Evolutionary conservation across 1,284 basidiomycete genomes (phyloP).

Genomic region (Ustilago nuda): DNA sequence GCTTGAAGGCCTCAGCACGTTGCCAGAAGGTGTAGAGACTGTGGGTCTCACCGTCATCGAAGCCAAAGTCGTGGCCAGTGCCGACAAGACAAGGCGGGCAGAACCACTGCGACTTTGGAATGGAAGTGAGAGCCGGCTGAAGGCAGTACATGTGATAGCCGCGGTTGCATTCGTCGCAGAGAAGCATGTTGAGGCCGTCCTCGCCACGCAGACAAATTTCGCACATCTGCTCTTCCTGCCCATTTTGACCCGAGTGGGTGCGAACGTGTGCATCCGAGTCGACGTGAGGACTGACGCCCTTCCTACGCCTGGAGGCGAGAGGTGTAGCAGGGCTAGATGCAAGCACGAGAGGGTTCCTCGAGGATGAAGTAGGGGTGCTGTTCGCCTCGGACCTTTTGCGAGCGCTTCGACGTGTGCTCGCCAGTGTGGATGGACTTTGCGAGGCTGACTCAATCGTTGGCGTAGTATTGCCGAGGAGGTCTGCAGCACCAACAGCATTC

Average conservation of each 20-base stretch:
- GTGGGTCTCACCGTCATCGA: slow-evolving; percentile 98
- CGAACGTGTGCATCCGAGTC: slow-evolving; percentile 25
- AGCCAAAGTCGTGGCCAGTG: slow-evolving; percentile 97
- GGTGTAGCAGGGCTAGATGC: slow-evolving; percentile 35
- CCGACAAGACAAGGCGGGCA: slow-evolving; percentile 92
- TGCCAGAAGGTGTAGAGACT: slow-evolving; percentile 90
- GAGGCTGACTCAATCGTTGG: slow-evolving; percentile 16
- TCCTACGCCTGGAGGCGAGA: slow-evolving; percentile 26
- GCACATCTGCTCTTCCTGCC: slow-evolving; percentile 59
- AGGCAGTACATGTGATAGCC: slow-evolving; percentile 96
- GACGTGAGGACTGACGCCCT: slow-evolving; percentile 38
- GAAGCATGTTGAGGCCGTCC: slow-evolving; percentile 86
- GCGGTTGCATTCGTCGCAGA: slow-evolving; percentile 97
- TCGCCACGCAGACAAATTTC: slow-evolving; percentile 80
- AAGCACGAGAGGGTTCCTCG: slow-evolving; percentile 25
- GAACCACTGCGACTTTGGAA: slow-evolving; percentile 95
- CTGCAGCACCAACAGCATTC: slow-evolving; percentile 26
- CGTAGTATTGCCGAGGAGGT: slow-evolving; percentile 27
- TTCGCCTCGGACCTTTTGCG: slow-evolving; percentile 39
- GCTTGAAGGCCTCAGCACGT: slow-evolving; percentile 83
- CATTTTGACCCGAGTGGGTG: slow-evolving; percentile 5
- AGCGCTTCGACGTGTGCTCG: slow-evolving; percentile 42
- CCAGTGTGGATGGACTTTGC: slow-evolving; percentile 35
- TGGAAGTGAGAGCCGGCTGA: slow-evolving; percentile 83
- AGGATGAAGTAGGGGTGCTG: slow-evolving; percentile 28